A percentile compares a stretch with the other conserved stretches of the same genome.
Evolutionary conservation across 2,329 filamentous ascomycete genomes (phyloP).

Genomic region (Alternaria incomplexa): DNA sequence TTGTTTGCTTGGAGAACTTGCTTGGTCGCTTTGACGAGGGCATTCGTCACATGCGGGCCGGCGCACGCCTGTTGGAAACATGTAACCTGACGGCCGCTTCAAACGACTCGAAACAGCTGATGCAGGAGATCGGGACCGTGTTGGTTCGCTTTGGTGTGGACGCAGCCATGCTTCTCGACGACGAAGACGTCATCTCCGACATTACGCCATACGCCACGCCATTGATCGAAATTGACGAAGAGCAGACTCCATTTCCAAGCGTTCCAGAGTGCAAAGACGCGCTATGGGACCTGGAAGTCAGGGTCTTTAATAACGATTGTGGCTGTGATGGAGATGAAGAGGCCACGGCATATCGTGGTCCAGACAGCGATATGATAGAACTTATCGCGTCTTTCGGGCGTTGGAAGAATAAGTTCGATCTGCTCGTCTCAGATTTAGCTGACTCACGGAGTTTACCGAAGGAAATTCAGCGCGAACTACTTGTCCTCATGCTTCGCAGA

Average conservation of each 20-base stretch:
- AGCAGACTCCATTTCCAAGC: not conserved
- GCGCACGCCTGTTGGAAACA: conserved; percentile 7
- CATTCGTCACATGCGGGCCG: conserved; percentile 11
- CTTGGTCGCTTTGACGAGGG: conserved; percentile 11
- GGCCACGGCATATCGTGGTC: not conserved
- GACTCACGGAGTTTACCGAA: not conserved
- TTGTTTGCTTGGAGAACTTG: conserved; percentile 15
- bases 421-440: not conserved
- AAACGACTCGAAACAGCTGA: not conserved
- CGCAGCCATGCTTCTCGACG: not conserved
- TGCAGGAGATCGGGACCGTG: conserved; percentile 13
- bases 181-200: conserved; percentile 4
- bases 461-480: not conserved
- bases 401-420: not conserved
- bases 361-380: not conserved
- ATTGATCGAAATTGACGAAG: conserved; percentile 5
- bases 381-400: not conserved
- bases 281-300: not conserved
- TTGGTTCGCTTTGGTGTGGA: conserved; percentile 12
- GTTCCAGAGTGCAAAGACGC: not conserved
- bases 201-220: conserved; percentile 6
- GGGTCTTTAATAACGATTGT: not conserved
- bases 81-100: conserved; percentile 3
- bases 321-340: not conserved
- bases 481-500: not conserved